phyloP scores from a whole-genome alignment of 2,329 filamentous ascomycete genomes.

The Claviceps digitariae region DNA sequence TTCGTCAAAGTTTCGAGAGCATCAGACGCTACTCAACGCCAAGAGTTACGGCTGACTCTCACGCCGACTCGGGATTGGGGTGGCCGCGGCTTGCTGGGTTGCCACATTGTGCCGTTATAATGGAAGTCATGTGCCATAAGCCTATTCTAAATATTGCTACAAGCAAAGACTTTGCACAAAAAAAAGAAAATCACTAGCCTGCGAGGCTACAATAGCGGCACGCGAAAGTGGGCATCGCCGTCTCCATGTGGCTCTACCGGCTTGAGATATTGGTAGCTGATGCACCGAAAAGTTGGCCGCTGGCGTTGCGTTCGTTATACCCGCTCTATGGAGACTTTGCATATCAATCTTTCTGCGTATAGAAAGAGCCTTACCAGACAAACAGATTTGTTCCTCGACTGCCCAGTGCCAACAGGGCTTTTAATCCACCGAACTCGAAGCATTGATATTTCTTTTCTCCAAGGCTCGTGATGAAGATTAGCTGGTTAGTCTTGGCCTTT shows the following conservation, averaged over 20 bases:
- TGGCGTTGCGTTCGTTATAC: background rate
- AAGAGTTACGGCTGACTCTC: slow-evolving; percentile 57
- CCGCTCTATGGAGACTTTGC: background rate
- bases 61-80: slow-evolving; percentile 76
- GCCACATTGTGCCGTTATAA: slow-evolving; percentile 70
- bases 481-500: background rate
- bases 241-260: background rate
- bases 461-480: background rate
- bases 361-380: background rate
- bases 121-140: background rate
- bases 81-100: slow-evolving; percentile 77
- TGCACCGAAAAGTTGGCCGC: background rate
- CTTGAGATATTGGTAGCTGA: background rate
- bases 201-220: background rate
- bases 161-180: background rate
- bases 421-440: no score
- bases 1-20: slow-evolving; percentile 51
- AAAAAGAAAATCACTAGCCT: background rate
- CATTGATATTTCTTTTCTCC: background rate
- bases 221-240: background rate
- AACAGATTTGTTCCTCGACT: background rate
- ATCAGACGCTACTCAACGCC: slow-evolving; percentile 25
- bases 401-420: background rate
- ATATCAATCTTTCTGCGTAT: background rate
- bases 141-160: background rate